Base-by-base conservation (phyloP, 2,329 filamentous ascomycete species). In the Metarhizium rileyi region DNA sequence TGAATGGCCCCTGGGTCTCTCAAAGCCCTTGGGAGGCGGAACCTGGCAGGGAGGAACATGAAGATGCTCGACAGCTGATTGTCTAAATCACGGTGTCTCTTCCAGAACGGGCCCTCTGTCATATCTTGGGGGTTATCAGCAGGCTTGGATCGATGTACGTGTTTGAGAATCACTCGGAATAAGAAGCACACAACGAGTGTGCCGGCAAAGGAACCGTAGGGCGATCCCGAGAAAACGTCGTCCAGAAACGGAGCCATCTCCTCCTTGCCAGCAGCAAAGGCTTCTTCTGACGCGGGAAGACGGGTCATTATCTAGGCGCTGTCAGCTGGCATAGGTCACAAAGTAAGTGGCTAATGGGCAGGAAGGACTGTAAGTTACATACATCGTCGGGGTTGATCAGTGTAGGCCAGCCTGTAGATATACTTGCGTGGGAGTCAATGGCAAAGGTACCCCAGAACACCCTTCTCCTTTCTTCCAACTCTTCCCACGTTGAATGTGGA, bases 361-460 rank as follows among this genome's bases (percentile, higher is more conserved):
- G 9, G 14, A 57, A 30, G 28, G 7, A n/a, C n/a, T n/a, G n/a
- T n/a, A n/a, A n/a, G n/a, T n/a, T 38, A 16, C 66, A 58, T 57
- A 76, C 78, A 54, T 95, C 87, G 61, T 73, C 73, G 51, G 87
- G 77, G 54, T 94, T 83, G 40, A 95, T 82, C 25, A 83, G 71
- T 71, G 87, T 84, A 0, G 90, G 88, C 90, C 90, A 96, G 2
- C 90, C 90, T 4, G 90, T 95, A 12, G 88, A 89, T 47, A 95
- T 87, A 59, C 86, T 89, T 2, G 87, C 84, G 66, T 94, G 94
- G 25, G 87, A 79, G 63, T 96, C 90, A 40, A 87, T 76, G 56
- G 83, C 86, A 60, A 91, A 96, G 1, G 83, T 77, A 55, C 84
- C 80, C 91, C 91, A 96, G 58, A 95, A 95, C 0, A 86, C 83